Conservation (phyloP, 2,329 filamentous ascomycete genomes). For the Pseudopyricularia javanii region DNA sequence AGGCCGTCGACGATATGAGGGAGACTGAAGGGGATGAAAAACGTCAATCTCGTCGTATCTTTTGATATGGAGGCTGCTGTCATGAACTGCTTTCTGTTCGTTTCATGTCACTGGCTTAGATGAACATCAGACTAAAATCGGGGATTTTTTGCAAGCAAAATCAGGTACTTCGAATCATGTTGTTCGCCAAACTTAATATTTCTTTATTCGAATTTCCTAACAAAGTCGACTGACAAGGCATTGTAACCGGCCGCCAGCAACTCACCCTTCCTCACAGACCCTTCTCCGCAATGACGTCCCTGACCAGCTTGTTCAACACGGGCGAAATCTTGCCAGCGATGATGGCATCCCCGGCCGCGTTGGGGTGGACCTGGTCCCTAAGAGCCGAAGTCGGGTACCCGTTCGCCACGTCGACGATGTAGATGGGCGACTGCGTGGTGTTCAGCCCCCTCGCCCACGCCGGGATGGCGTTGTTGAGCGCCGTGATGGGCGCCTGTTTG, state of each 20-base stretch:
- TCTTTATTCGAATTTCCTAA: no score
- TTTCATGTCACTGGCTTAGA: no score
- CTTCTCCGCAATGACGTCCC: constrained; percentile 5
- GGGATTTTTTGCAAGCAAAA: no score
- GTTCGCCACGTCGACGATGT: constrained; percentile 23
- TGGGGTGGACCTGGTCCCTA: constrained; percentile 27
- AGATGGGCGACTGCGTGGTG: constrained; percentile 23
- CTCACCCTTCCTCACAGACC: neutral
- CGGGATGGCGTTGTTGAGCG: constrained; percentile 11
- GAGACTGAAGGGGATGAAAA: no score
- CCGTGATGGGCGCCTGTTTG: constrained; percentile 12
- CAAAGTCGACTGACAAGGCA: no score
- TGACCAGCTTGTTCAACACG: constrained; percentile 19
- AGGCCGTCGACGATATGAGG: neutral
- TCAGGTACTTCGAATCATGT: no score
- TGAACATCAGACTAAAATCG: no score
- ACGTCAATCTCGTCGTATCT: no score
- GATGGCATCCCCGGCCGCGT: constrained; percentile 19
- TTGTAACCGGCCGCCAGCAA: neutral
- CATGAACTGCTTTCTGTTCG: no score
- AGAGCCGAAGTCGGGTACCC: constrained; percentile 19
- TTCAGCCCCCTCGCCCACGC: constrained; percentile 21
- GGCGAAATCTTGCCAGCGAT: constrained; percentile 19
- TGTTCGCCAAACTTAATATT: no score
- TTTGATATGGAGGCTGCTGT: no score